These are phyloP conservation scores for Backusella sp. DNA, from an alignment of 192 early-diverging fungal species.

Conservation along the genomic window DNA sequence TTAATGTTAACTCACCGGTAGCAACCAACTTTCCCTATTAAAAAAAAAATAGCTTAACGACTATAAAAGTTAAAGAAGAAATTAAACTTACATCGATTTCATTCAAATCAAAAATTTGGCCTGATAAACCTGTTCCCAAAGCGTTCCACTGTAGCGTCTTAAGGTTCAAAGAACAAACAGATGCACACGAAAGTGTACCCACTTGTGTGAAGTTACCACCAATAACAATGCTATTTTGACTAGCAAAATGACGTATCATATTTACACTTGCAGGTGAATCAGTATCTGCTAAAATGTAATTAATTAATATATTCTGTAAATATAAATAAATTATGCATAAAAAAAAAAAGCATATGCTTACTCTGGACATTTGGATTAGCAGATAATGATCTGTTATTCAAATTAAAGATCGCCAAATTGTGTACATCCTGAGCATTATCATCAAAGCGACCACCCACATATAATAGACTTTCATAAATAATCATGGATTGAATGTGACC, in stretches of 20 bases:
- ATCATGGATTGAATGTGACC: slow-evolving; percentile 52
- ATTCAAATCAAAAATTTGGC: slow-evolving; percentile 31
- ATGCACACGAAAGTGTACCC: slow-evolving; percentile 31
- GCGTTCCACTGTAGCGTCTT: slow-evolving; percentile 29
- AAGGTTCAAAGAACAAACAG: slow-evolving; percentile 32
- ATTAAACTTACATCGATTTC: slow-evolving; percentile 23
- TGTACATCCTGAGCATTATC: background rate
- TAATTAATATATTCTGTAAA: background rate
- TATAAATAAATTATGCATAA: background rate
- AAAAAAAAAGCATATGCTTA: background rate
- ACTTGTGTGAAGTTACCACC: slow-evolving; percentile 58
- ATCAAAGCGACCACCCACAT: slow-evolving; percentile 55
- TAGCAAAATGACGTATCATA: slow-evolving; percentile 19
- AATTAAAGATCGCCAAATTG: slow-evolving; percentile 46
- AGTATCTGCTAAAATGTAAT: slow-evolving; percentile 16
- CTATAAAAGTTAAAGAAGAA: background rate
- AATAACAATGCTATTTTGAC: slow-evolving; percentile 42
- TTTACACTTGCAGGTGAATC: slow-evolving; percentile 21
- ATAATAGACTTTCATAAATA: slow-evolving; percentile 49
- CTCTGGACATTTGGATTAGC: background rate
- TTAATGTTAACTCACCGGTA: slow-evolving; percentile 20
- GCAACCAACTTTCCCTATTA: slow-evolving; percentile 19
- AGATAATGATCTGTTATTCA: slow-evolving; percentile 36
- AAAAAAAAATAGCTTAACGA: background rate
- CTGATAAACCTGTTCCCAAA: slow-evolving; percentile 23